Evolutionary conservation across 768 basidiomycete species (phyloP), one percentile per base, ranked within the genome.

Genomic region (Boletus insuetus): DNA sequence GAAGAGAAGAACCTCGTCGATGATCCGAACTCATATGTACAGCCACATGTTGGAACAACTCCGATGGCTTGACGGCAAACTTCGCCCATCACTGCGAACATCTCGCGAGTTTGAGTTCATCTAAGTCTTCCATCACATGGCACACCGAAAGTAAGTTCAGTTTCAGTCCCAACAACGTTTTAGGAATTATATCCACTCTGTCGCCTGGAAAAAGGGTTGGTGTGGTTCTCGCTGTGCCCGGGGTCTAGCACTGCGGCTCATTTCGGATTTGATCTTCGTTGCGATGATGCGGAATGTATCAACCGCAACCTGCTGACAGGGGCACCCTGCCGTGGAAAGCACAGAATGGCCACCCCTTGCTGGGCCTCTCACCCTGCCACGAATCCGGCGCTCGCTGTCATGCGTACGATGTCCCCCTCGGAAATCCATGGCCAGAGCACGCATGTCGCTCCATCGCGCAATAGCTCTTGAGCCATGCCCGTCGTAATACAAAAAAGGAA

Each of bases 301-400:
- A 59, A 44, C 46, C 40, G 46, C 37, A 38, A 60, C 43, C 50
- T 47, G 55, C 45, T 56, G 57, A 69, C 65, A 69, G 68, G 68
- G 70, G 66, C 53, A 68, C 42, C 52, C 26, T 22, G 31, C 40
- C 70, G 70, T 69, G 68, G 70, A 70, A 70, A 51, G 47, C n/a
- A 46, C 19, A 14, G 31, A 51, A 49, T 56, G 56, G 54, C 48
- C 29, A 19, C 50, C 58, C 62, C 65, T 55, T 56, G 48, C 45
- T 45, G 40, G 42, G 22, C 37, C 54, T 63, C 54, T 44, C 64
- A 63, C 58, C 51, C 61, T 32, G 19, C 37, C 24, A 47, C 51
- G 17, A 39, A 14, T 34, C 24, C 12, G 40, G 47, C 45, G 55
- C 54, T 55, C 55, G 49, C 56, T 61, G 55, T 20, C 42, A 44